Evolutionary conservation across 306 rosid species (phyloP), one percentile per base, ranked within the genome.

Genomic region (Bauhinia variegata): DNA sequence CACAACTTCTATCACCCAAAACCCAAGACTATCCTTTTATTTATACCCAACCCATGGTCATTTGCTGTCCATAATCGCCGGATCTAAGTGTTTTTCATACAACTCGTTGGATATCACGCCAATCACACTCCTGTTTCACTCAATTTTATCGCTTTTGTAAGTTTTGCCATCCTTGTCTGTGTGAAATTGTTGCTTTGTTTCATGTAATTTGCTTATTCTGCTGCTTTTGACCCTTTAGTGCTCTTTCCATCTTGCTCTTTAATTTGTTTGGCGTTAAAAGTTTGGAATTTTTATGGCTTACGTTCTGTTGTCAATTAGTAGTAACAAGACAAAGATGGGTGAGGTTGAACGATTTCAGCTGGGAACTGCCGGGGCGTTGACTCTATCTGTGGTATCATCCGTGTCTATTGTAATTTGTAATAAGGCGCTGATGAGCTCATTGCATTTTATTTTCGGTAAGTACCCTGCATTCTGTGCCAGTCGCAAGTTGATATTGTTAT

Each of bases 361-460:
- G 70, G 96, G 96, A 59, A 91, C 97, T 10, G 51, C 84, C 0
- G 97, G 93, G 44, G 97, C 97, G 23, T 71, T 91, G 84, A 67
- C 84, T 66, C 77, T 91, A 17, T 91, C 97, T 1, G 97, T 91
- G 72, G 87, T 88, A 11, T 91, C 97, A 0, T 91, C 95, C 0
- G 97, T 91, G 57, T 88, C 97, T 4, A 88, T 91, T 68, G 96
- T 91, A 77, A 88, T 91, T 60, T 88, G 97, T 57, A 86, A 91
- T 66, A 91, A 91, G 85, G 91, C 92, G 3, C 60, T 91, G 61
- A 86, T 91, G 77, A 87, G 93, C 66, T 28, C 95, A 14, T 16
- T 90, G 65, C 88, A 80, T 64, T 91, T 91, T 69, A 75, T 80
- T 64, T 91, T 91, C 8, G 97, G 97, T 91, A 76, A 68, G 84